Conservation (phyloP, 2,329 filamentous ascomycete genomes). For the Fusarium circinatum region DNA sequence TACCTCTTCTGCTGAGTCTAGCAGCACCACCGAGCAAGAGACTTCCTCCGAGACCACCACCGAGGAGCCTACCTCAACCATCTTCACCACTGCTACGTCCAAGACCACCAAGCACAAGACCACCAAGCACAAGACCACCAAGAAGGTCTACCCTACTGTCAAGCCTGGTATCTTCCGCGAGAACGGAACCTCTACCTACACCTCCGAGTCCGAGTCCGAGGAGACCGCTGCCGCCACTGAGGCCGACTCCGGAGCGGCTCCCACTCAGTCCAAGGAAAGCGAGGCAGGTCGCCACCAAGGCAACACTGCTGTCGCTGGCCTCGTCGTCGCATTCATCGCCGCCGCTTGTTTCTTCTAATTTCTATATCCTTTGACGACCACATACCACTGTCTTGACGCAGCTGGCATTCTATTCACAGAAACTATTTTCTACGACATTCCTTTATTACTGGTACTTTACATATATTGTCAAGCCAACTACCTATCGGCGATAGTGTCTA, state of each 20-base stretch:
- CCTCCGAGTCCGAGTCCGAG: neutral
- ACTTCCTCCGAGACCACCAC: constrained; percentile 24
- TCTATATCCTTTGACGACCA: constrained; percentile 18
- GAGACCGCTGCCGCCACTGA: constrained; percentile 40
- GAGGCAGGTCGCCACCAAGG: constrained; percentile 60
- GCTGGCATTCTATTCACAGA: constrained; percentile 40
- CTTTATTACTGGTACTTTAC: constrained; percentile 41
- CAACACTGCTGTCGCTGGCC: constrained; percentile 62
- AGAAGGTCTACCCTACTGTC: constrained; percentile 29
- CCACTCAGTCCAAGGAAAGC: constrained; percentile 53
- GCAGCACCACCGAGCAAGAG: constrained; percentile 9
- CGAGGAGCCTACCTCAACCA: constrained; percentile 36
- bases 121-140: constrained; percentile 34
- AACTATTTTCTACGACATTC: constrained; percentile 33
- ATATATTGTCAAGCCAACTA: constrained; percentile 44
- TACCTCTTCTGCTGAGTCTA: constrained; percentile 24
- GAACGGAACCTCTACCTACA: constrained; percentile 52
- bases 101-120: constrained; percentile 28
- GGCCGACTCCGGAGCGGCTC: constrained; percentile 43
- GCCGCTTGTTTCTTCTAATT: constrained; percentile 60
- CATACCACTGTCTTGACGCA: constrained; percentile 23
- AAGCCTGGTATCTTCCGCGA: constrained; percentile 65
- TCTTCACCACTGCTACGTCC: constrained; percentile 40
- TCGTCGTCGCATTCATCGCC: constrained; percentile 66
- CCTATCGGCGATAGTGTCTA: constrained; percentile 50